A percentile compares a stretch with the other conserved stretches of the same genome.
These are phyloP conservation scores for Coccomyxa subellipsoidea DNA, from an alignment of 163 green algal genomes.

Conservation along the genomic window DNA sequence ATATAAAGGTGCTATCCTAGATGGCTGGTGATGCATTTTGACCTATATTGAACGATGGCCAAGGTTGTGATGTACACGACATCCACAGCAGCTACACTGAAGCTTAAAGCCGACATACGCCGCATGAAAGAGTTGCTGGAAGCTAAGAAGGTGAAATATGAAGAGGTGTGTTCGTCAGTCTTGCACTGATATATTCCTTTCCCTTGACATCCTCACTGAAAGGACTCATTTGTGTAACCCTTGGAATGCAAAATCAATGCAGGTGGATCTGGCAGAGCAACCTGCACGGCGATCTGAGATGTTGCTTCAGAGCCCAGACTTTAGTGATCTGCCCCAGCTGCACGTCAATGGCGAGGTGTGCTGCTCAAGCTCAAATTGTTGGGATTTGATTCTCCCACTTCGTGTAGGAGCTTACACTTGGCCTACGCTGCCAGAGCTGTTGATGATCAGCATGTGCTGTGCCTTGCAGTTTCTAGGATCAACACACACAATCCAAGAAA, in stretches of 20 bases:
- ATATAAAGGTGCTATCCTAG: too few relatives aligned
- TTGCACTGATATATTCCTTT: not conserved
- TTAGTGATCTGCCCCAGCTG: conserved; percentile 53
- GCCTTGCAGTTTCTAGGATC: conserved; percentile 39
- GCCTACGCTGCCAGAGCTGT: not conserved
- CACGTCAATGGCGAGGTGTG: conserved; percentile 57
- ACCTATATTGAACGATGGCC: not conserved
- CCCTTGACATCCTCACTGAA: not conserved
- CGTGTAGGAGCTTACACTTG: conserved; percentile 9
- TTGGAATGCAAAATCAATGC: conserved; percentile 1
- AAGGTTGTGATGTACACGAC: conserved; percentile 57
- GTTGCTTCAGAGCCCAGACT: conserved; percentile 37
- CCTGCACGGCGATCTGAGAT: conserved; percentile 41
- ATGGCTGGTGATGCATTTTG: too few relatives aligned
- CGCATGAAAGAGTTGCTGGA: conserved; percentile 58
- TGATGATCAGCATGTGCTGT: not conserved
- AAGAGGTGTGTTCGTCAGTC: conserved; percentile 43
- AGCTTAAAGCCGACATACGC: conserved; percentile 57
- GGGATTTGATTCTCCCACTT: too few relatives aligned
- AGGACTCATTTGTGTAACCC: not conserved
- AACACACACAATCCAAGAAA: conserved; percentile 53
- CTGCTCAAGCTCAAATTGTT: too few relatives aligned
- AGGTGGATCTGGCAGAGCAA: conserved; percentile 59
- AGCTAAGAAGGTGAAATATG: conserved; percentile 60
- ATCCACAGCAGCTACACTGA: conserved; percentile 47